Evolutionary conservation across 768 basidiomycete species (phyloP).

Genomic region (Chalciporus pseudorubinellus): DNA sequence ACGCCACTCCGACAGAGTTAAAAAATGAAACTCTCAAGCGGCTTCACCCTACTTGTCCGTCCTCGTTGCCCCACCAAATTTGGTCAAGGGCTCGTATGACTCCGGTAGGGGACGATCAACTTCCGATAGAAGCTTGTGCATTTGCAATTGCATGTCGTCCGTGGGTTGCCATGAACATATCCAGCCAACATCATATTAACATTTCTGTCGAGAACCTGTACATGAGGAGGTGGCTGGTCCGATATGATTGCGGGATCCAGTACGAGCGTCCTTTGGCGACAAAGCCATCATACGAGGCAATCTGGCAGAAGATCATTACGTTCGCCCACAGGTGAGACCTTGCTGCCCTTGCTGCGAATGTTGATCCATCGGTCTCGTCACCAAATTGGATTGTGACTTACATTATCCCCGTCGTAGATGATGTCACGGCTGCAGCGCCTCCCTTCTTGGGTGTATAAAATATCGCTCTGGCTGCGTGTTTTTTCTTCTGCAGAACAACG

Average conservation of each 20-base stretch:
- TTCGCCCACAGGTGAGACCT: background rate
- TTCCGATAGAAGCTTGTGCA: background rate
- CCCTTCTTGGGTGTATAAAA: slow-evolving; percentile 4
- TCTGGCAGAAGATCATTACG: background rate
- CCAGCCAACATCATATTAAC: background rate
- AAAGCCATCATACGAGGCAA: background rate
- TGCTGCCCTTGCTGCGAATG: background rate
- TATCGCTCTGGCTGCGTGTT: background rate
- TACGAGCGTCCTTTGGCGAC: background rate
- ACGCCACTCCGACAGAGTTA: too few relatives aligned
- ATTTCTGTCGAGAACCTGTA: background rate
- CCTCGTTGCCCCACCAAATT: background rate
- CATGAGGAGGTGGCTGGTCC: too few relatives aligned
- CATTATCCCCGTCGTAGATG: background rate
- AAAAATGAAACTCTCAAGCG: too few relatives aligned
- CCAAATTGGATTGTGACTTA: background rate
- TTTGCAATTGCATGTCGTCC: background rate
- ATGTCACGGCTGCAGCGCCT: background rate
- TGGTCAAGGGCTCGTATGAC: background rate
- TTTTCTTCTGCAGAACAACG: background rate
- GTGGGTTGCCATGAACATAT: background rate
- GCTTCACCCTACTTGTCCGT: too few relatives aligned
- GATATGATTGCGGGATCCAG: too few relatives aligned
- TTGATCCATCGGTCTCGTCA: background rate
- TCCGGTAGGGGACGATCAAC: background rate